A percentile compares a stretch with the other conserved stretches of the same genome.
Conservation (phyloP, 805 yeast species). For the Metschnikowia proteae region DNA sequence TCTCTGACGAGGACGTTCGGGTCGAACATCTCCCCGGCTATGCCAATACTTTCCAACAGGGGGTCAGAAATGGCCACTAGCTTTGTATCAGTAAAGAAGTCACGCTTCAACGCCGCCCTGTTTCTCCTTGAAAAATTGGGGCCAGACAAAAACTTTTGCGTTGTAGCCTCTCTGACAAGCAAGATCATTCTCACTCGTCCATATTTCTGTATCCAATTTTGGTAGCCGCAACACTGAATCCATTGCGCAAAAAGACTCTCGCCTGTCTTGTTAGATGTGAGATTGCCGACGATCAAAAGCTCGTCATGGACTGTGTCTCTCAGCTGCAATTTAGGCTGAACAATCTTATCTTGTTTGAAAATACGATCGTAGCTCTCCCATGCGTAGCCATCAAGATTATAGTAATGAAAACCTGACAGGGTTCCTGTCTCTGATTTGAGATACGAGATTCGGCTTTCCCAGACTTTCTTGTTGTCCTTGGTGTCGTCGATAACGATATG, state of each 20-base stretch:
- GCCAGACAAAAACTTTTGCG: slow-evolving; percentile 55
- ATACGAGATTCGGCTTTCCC: slow-evolving; percentile 26
- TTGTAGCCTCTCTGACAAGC: slow-evolving; percentile 58
- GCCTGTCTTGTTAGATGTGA: slow-evolving; percentile 49
- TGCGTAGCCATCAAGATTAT: slow-evolving; percentile 52
- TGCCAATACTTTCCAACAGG: slow-evolving; percentile 7
- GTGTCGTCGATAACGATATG: slow-evolving; percentile 63
- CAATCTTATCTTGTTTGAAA: slow-evolving; percentile 42
- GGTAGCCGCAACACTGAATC: slow-evolving; percentile 60
- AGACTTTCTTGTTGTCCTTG: slow-evolving; percentile 21
- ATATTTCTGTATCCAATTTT: slow-evolving; percentile 70
- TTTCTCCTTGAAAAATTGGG: slow-evolving; percentile 51
- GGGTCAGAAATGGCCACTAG: slow-evolving; percentile 47
- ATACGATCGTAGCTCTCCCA: slow-evolving; percentile 60
- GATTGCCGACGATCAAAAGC: slow-evolving; percentile 56
- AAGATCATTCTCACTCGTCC: slow-evolving; percentile 72
- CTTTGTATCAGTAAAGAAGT: slow-evolving; percentile 56
- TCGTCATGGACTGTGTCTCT: slow-evolving; percentile 47
- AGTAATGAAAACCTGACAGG: slow-evolving; percentile 31
- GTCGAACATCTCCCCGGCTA: slow-evolving; percentile 30
- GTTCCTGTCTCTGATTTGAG: slow-evolving; percentile 24
- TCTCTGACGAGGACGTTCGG: slow-evolving; percentile 35
- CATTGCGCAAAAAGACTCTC: slow-evolving; percentile 75
- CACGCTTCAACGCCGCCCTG: slow-evolving; percentile 61
- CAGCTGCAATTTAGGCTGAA: slow-evolving; percentile 28